Base-by-base conservation (phyloP, 1,284 basidiomycete genomes). In the Neotropicomus parvogracilis region DNA sequence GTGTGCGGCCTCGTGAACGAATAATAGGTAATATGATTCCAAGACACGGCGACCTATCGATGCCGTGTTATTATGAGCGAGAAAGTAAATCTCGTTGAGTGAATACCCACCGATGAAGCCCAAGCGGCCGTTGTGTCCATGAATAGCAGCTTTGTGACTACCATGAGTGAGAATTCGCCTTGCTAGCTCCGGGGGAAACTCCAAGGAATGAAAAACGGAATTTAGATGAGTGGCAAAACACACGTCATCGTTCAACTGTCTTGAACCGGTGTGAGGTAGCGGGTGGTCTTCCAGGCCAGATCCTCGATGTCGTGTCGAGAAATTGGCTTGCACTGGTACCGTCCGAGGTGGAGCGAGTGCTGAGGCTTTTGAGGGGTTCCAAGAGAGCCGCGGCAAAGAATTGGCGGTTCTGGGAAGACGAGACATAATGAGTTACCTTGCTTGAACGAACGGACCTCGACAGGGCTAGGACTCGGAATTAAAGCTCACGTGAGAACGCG, bases 131-230 rank as follows among this genome's bases (percentile, higher is more conserved):
- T 89, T 90, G 64, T 89, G 85, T 2, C 86, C 84, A 46, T 79
- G 64, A 38, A 71, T 62, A 26, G 83, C 80, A 49, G 78, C 73
- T 41, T 72, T 75, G 64, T 88, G 87, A 67, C 85, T 88, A 6
- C 74, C 73, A 62, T 91, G 88, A 3, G 88, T 91, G 53, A 91
- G 70, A 58, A 88, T 75, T 50, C 87, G 79, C 54, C 74, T 72
- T 7, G 86, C 83, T 32, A 88, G 72, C 54, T 86, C 82, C 8
- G 73, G 70, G 7, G 85, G 79, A 63, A 91, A 91, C 43, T 78
- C 70, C 43, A 91, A 70, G 17, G 83, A 77, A 9, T 75, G 68
- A 58, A 91, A 87, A 28, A 85, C 65, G 26, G 70, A 65, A 57
- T 78, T 72, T n/a, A 88, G 68, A 59, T 88, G 81, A 34, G 74